Base-by-base conservation (phyloP, 2,329 filamentous ascomycete species). In the Fusarium metavorans region DNA sequence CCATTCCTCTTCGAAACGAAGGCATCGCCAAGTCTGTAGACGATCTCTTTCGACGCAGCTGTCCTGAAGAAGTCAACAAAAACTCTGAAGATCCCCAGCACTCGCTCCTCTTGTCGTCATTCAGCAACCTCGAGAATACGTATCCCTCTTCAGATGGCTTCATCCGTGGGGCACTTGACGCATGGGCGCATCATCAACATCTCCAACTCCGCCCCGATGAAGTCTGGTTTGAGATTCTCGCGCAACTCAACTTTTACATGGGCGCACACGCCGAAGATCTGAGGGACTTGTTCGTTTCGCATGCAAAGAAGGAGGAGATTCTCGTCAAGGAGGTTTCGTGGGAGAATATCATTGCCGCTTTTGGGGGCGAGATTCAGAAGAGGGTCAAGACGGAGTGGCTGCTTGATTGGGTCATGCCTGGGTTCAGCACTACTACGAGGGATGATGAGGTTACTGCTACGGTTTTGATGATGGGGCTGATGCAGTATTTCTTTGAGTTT, bases 161-260 rank as follows among this genome's bases (percentile, higher is more conserved):
- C 71, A 81, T 88, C 23, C 81, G 84, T 20, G 83, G 84, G 18
- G 84, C 84, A 5, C 79, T 88, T 48, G 81, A 85, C 35, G 87
- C 87, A 1, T 89, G 88, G 83, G 86, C 83, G 32, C 78, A 85
- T 58, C 87, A 89, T 65, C 84, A 88, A 67, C 84, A 88, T 72
- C 81, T 90, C 2, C 81, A 83, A 1, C 79, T 90, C 16, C 84
- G 88, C 1, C 88, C 88, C 0, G 88, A 90, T 41, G 88, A 89
- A 62, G 79, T 90, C 34, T 90, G 88, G 88, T 86, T 89, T 71
- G 84, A 88, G 59, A 87, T 90, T 62, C 81, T 90, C 5, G 81
- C 82, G 0, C 88, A 90, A 78, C 79, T 90, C 57, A 87, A 85
- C 74, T 83, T 86, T 63, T 89, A 86, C 77, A 85, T 89, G 80